Base-by-base conservation (phyloP, 2,329 filamentous ascomycete genomes). In the Trichophyton verrucosum region DNA sequence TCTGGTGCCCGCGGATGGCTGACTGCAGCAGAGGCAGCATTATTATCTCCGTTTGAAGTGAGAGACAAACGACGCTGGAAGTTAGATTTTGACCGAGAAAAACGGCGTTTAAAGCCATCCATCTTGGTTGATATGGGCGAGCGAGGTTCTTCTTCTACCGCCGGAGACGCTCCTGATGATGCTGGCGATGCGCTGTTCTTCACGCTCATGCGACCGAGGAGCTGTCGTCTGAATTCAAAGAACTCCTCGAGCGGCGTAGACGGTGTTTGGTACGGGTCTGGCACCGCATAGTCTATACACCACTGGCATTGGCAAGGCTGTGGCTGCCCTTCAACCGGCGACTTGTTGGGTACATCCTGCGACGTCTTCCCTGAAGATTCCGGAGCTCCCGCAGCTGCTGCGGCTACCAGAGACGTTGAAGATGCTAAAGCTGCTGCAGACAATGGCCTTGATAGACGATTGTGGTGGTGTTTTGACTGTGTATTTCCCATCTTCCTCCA, bases 141-240 rank as follows among this genome's bases (percentile, higher is more conserved):
- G 42, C 42, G 42, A 46, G 42, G 2, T 1, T 46, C 42, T 15
- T 46, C 47, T 27, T 24, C 47, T 20, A 9, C 47, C 20, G 13
- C 47, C 13, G 38, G 38, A 7, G 27, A 30, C 27, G 27, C 27
- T 7, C 27, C 27, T 30, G 27, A 30, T 30, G 38, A 42, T 51
- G 17, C 47, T 27, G 47, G 15, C 6, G 27, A 30, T 30, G 27
- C 27, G 24, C 24, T 22, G 20, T 17, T 81, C 74, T 62, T 72
- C 76, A 40, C 79, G 76, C 51, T 75, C 76, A 56, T 78, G 75
- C 60, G 73, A 72, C 63, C 76, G 87, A 4, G 89, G 92, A 11
- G 82, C 79, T 20, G 72, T 65, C 0, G 88, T 30, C 47, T 51
- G 47, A 51, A 51, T 22, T 51, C 47, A 22, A 51, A 22, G 47